Evolutionary conservation across 306 rosid species (phyloP), one percentile per base, ranked within the genome.

Genomic region (Vigna unguiculata): DNA sequence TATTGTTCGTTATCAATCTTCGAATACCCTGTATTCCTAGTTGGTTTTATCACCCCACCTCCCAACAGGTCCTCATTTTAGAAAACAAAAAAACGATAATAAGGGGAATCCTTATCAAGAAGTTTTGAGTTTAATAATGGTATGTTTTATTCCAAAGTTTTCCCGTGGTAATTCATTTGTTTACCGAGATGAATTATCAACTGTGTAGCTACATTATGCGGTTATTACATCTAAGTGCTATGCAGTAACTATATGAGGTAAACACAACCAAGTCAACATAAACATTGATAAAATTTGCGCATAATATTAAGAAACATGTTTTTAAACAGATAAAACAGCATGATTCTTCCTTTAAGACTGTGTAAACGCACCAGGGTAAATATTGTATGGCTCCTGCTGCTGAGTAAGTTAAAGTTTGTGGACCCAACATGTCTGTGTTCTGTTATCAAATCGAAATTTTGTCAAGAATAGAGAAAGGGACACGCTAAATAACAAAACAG

Each of bases 391-490:
- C 99, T 96, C 83, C 99, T 88, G 91, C 99, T 96, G 87, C 99
- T 96, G 80, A 90, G 89, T 85, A 96, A 73, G 84, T 96, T 96
- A 86, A 96, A 93, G 77, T 96, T 96, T 67, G 97, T 96, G 19
- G 99, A 96, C 65, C 99, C 99, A 71, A 96, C 99, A 80, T 96
- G 99, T 75, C 99, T 86, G 81, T 96, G 99, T 83, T 96, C 99
- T 96, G 96, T 81, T 34, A 65, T 64, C 77, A 82, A 80, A 79
- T 34, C 41, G 61, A 82, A 66, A 60, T 36, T 64, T 79, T 71
- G 43, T 45, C 74, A 54, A 32, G 63, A 60, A 80, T 60, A 58
- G 21, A 69, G 63, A 67, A 73, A 61, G 40, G 76, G 67, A 30
- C 59, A 28, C 54, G 40, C 45, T 40, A 72, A 82, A 72, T 34